A percentile compares a stretch with the other conserved stretches of the same genome.
Evolutionary conservation across 2,329 filamentous ascomycete genomes (phyloP).

Genomic region (Pseudogymnoascus sp.): DNA sequence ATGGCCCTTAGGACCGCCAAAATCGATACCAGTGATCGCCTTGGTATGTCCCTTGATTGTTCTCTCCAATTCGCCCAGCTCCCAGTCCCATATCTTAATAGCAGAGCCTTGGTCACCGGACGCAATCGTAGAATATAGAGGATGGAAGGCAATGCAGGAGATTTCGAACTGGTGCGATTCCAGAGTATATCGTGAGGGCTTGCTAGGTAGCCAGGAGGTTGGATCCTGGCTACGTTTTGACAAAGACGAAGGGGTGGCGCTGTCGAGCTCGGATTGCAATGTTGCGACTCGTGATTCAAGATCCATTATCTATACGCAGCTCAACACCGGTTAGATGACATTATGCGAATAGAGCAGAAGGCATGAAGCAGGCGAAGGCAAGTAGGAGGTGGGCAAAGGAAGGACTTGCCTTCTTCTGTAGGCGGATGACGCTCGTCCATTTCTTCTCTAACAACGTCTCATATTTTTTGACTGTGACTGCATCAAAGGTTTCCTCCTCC

Average conservation of each 20-base stretch:
- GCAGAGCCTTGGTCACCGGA: conserved; percentile 88
- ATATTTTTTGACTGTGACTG: conserved; percentile 79
- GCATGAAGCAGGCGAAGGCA: neutral
- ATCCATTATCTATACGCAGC: conserved; percentile 72
- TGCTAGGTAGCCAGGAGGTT: conserved; percentile 75
- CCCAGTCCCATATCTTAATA: conserved; percentile 98
- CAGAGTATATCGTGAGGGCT: conserved; percentile 73
- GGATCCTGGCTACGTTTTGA: conserved; percentile 79
- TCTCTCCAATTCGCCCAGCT: conserved; percentile 80
- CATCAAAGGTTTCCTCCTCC: conserved; percentile 61
- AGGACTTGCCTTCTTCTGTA: conserved; percentile 75
- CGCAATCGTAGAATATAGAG: conserved; percentile 81
- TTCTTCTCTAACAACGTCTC: conserved; percentile 89
- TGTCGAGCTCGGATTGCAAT: conserved; percentile 79
- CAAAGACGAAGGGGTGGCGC: conserved; percentile 67
- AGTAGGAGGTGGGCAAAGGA: conserved; percentile 15
- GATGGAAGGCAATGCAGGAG: conserved; percentile 87
- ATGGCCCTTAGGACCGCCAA: conserved; percentile 74
- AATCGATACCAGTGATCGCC: conserved; percentile 82
- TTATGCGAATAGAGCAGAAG: conserved; percentile 10
- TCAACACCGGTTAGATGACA: conserved; percentile 7
- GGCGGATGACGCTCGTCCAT: conserved; percentile 84
- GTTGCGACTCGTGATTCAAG: conserved; percentile 68
- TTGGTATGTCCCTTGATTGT: conserved; percentile 92
- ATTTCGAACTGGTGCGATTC: conserved; percentile 77